A percentile compares a stretch with the other conserved stretches of the same genome.
phyloP scores from a whole-genome alignment of 2,329 filamentous ascomycete species.

The Colletotrichum cuscutae region DNA sequence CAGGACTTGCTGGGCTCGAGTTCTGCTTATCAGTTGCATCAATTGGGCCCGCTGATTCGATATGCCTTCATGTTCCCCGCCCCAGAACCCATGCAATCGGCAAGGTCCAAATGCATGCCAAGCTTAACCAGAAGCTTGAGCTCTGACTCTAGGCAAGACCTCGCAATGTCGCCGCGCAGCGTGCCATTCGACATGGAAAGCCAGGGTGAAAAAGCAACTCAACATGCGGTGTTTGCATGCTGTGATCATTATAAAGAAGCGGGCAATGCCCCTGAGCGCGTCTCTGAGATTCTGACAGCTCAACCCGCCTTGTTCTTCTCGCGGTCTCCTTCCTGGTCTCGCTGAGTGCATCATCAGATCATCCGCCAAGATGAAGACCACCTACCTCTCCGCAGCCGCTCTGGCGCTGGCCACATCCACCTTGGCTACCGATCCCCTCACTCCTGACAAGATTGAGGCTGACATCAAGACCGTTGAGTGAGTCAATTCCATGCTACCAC shows the following conservation, averaged over 20 bases:
- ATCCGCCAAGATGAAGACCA: constrained; percentile 29
- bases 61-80: constrained; percentile 7
- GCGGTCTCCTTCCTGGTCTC: constrained; percentile 13
- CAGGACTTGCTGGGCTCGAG: neutral
- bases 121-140: constrained; percentile 19
- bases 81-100: neutral
- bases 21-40: constrained; percentile 24
- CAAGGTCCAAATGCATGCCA: constrained; percentile 17
- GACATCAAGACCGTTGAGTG: constrained; percentile 51
- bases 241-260: constrained; percentile 2
- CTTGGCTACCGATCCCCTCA: constrained; percentile 43
- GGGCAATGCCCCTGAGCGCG: neutral
- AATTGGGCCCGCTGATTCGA: constrained; percentile 19
- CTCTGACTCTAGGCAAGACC: constrained; percentile 1
- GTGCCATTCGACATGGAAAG: neutral
- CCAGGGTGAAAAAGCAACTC: neutral
- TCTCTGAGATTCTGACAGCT: neutral
- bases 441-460: constrained; percentile 50
- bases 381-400: constrained; percentile 17
- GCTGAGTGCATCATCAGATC: neutral
- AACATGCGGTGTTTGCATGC: neutral
- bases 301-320: constrained; percentile 9
- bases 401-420: constrained; percentile 25
- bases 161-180: neutral
- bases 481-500: constrained; percentile 22